Evolutionary conservation across 176 grass and related monocot genomes (phyloP), one percentile per base, ranked within the genome.

Genomic region (Aegilops tauschii): DNA sequence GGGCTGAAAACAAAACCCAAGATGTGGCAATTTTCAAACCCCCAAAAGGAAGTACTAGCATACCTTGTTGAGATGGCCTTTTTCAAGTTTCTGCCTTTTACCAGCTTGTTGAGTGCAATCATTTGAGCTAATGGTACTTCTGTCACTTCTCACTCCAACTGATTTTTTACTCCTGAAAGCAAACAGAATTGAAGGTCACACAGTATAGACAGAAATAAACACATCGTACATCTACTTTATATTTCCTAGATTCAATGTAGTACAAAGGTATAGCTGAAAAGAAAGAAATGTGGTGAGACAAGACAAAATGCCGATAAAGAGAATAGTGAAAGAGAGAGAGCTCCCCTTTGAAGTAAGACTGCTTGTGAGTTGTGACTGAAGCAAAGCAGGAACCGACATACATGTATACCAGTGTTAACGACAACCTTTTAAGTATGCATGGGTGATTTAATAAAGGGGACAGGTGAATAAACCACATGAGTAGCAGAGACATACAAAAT

Each of bases 1-100:
- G 29, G 28, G 11, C 32, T 65, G 6, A 52, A 13, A 65, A 76
- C 28, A 34, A 36, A 86, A 47, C 14, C 56, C 36, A 21, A 75
- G 71, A 81, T 65, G 18, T 74, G 58, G 23, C 63, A 85, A 34
- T 13, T n/a, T n/a, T 76, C 7, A 28, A 9, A 6, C 35, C 25
- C 47, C 8, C 29, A 17, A 23, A 44, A 28, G 20, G 52, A 82
- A 86, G 23, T 0, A 21, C 12, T 59, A 85, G 18, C 50, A 52
- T 64, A 99, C 97, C 97, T 90, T 99, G 73, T 89, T 91, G 25
- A 93, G 36, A 80, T 97, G 97, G 11, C 94, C 97, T 77, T 44
- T 96, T 79, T 96, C 97, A 88, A 99, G 83, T 93, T 85, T 93
- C 69, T 99, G 97, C 75, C 97, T 94, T 91, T 99, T 99, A 30